phyloP scores from a whole-genome alignment of 768 basidiomycete species.

The Pisolithus marmoratus region DNA sequence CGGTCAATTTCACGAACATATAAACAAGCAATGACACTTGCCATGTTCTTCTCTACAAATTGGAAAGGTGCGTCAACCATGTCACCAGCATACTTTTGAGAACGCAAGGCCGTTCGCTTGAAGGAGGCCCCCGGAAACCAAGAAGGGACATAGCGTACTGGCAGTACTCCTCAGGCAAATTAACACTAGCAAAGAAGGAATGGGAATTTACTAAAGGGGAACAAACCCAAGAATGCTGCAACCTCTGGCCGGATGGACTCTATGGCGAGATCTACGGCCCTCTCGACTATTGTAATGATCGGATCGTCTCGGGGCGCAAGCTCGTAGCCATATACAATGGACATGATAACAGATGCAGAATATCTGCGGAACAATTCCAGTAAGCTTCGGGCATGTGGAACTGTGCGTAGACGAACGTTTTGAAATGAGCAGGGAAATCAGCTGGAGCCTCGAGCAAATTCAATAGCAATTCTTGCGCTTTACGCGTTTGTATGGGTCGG shows the following conservation, averaged over 20 bases:
- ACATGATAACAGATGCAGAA: slow-evolving; percentile 25
- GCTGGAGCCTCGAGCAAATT: slow-evolving; percentile 19
- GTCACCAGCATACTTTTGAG: slow-evolving; percentile 14
- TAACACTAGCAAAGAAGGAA: neutral
- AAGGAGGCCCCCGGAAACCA: slow-evolving; percentile 38
- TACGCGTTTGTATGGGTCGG: slow-evolving; percentile 20
- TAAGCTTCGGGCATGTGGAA: neutral
- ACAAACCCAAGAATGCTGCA: slow-evolving; percentile 32
- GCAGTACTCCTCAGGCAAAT: neutral
- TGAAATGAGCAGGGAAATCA: slow-evolving; percentile 14
- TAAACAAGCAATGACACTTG: slow-evolving; percentile 1
- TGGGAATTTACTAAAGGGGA: slow-evolving; percentile 29
- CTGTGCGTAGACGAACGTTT: slow-evolving; percentile 14
- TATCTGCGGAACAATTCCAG: slow-evolving; percentile 8
- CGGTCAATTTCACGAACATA: neutral
- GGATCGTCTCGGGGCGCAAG: slow-evolving; percentile 19
- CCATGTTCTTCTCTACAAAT: slow-evolving; percentile 29
- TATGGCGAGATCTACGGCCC: slow-evolving; percentile 16
- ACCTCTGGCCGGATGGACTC: slow-evolving; percentile 21
- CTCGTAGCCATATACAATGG: slow-evolving; percentile 27
- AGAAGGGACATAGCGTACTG: slow-evolving; percentile 32
- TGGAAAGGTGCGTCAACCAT: slow-evolving; percentile 28
- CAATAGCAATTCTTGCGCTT: slow-evolving; percentile 19
- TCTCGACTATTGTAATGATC: slow-evolving; percentile 20
- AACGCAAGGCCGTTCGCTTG: slow-evolving; percentile 23